Conservation (phyloP, 1,284 basidiomycete species). For the Earliella scabrosa region DNA sequence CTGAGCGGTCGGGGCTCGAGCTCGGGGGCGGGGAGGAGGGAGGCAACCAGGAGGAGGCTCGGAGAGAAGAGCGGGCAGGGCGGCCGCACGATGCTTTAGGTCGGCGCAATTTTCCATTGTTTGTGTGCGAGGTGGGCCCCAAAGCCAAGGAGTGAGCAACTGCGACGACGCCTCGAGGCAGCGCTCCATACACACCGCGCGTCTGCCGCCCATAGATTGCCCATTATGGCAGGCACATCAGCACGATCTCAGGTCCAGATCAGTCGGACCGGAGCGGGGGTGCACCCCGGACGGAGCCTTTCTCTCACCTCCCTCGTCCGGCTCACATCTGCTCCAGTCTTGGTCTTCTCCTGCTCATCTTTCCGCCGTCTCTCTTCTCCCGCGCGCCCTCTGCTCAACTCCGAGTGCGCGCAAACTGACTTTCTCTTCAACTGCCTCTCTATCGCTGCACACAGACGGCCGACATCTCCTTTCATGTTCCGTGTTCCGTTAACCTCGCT, state of each 20-base stretch:
- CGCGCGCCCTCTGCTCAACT: background rate
- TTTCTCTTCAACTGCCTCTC: background rate
- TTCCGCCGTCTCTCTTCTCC: background rate
- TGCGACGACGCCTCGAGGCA: conserved; percentile 17
- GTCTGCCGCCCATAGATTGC: conserved; percentile 5
- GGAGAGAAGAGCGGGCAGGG: conserved; percentile 10
- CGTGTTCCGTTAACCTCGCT: conserved; percentile 2
- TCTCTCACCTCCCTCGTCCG: background rate
- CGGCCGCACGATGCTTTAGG: conserved; percentile 7
- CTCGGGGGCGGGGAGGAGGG: conserved; percentile 7
- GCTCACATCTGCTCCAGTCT: too few species aligned
- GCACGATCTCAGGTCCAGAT: conserved; percentile 17
- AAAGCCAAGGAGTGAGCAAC: conserved; percentile 16
- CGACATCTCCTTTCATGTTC: background rate
- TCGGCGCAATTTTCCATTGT: conserved; percentile 27
- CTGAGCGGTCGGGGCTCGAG: conserved; percentile 14
- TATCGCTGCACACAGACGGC: background rate
- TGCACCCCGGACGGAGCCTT: conserved; percentile 4
- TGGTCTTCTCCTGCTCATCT: too few species aligned
- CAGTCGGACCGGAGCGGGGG: conserved; percentile 20
- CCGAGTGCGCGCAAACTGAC: background rate
- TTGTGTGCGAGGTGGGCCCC: conserved; percentile 22
- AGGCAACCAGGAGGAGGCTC: conserved; percentile 23
- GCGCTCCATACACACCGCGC: conserved; percentile 12
- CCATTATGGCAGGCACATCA: conserved; percentile 6